These are phyloP conservation scores for Fagopyrum homotropicum DNA, from an alignment of 148 eudicot species.

Conservation along the genomic window DNA sequence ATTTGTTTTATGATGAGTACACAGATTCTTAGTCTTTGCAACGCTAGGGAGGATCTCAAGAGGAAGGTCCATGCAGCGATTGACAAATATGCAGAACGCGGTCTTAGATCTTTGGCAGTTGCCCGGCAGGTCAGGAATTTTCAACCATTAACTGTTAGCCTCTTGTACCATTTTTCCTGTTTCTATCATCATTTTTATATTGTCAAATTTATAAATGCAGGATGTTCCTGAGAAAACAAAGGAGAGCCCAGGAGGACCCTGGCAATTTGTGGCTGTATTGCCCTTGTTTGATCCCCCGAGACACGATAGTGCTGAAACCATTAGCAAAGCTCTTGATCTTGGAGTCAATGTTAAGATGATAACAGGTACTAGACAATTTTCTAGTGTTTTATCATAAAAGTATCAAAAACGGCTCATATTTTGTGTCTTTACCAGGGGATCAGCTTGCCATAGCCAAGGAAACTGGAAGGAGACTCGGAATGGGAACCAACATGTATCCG, in stretches of 20 bases:
- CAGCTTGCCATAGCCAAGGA: slow-evolving; percentile 58
- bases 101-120: slow-evolving; percentile 66
- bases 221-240: slow-evolving; percentile 56
- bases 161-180: not conserved
- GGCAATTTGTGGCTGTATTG: slow-evolving; percentile 51
- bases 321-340: slow-evolving; percentile 41
- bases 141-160: not conserved
- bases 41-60: slow-evolving; percentile 47
- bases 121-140: slow-evolving; percentile 46
- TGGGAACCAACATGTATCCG: slow-evolving; percentile 61
- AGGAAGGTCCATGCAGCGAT: slow-evolving; percentile 50
- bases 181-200: not conserved
- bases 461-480: slow-evolving; percentile 52
- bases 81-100: slow-evolving; percentile 70
- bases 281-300: slow-evolving; percentile 59
- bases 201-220: slow-evolving; percentile 22
- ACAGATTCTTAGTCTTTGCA: slow-evolving; percentile 36
- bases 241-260: slow-evolving; percentile 47
- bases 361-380: slow-evolving; percentile 26
- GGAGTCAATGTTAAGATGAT: slow-evolving; percentile 59
- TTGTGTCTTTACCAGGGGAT: slow-evolving; percentile 26
- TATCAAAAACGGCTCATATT: not conserved
- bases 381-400: not conserved
- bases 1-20: not conserved
- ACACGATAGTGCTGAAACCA: slow-evolving; percentile 58